Evolutionary conservation across 177 flowering plant species (phyloP).

Genomic region (Vitis hybrid): DNA sequence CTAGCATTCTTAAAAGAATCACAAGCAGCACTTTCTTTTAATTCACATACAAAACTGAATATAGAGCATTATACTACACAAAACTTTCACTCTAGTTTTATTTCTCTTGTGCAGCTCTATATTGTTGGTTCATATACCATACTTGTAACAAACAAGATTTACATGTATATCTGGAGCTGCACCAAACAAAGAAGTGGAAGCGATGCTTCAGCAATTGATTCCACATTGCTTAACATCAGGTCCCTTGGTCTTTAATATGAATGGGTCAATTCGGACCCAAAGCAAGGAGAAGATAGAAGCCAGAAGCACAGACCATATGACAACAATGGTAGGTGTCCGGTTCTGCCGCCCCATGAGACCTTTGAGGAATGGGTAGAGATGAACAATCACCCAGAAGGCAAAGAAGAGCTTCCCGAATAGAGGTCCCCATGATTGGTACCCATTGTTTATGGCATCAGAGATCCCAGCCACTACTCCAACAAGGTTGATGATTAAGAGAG

Average conservation of each 20-base stretch:
- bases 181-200: conserved; percentile 5
- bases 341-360: conserved; percentile 94
- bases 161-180: conserved; percentile 11
- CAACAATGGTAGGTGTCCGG: conserved; percentile 88
- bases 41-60: conserved; percentile 27
- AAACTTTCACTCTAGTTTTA: conserved; percentile 24
- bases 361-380: conserved; percentile 93
- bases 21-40: not conserved
- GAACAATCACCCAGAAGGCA: conserved; percentile 90
- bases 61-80: conserved; percentile 20
- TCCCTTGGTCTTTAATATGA: conserved; percentile 61
- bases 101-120: conserved; percentile 19
- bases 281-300: conserved; percentile 95
- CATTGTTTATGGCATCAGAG: conserved; percentile 91
- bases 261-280: conserved; percentile 82
- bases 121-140: conserved; percentile 15
- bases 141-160: conserved; percentile 8
- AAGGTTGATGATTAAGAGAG: conserved; percentile 76
- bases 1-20: not conserved
- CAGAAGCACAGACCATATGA: conserved; percentile 86
- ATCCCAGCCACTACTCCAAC: conserved; percentile 90
- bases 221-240: conserved; percentile 63
- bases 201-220: conserved; percentile 51
- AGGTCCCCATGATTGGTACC: conserved; percentile 88
- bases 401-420: conserved; percentile 89